Conservation (phyloP, 1,284 basidiomycete species). For the Marasmius fiardii region DNA sequence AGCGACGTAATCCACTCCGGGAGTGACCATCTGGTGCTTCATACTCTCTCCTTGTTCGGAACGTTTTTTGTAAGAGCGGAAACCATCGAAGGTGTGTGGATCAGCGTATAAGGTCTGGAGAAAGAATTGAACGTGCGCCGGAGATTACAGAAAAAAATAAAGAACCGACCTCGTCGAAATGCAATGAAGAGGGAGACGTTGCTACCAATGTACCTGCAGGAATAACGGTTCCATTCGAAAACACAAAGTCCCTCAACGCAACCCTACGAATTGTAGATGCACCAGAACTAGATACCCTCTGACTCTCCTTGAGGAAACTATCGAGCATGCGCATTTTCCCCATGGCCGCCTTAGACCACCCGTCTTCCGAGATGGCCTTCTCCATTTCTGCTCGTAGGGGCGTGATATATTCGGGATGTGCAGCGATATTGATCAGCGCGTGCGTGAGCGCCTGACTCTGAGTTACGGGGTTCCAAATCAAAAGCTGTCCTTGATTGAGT, state of each 20-base stretch:
- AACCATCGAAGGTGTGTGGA: too few species aligned
- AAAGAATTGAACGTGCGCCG: too few species aligned
- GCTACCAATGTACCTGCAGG: slow-evolving; percentile 18
- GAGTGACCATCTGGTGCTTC: too few species aligned
- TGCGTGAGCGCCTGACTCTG: slow-evolving; percentile 27
- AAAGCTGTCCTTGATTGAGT: background rate
- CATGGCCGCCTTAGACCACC: slow-evolving; percentile 39
- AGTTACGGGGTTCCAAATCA: background rate
- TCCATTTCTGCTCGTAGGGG: slow-evolving; percentile 43
- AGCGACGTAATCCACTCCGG: too few species aligned
- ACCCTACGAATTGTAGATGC: slow-evolving; percentile 17
- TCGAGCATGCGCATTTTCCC: slow-evolving; percentile 36
- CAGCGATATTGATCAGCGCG: slow-evolving; percentile 37
- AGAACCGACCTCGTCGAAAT: too few species aligned
- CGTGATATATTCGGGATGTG: slow-evolving; percentile 31
- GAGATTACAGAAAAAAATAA: too few species aligned
- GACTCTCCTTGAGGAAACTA: slow-evolving; percentile 32
- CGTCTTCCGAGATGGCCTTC: slow-evolving; percentile 27
- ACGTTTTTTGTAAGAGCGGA: too few species aligned
- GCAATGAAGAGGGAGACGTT: too few species aligned
- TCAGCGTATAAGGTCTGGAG: too few species aligned
- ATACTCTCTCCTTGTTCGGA: too few species aligned
- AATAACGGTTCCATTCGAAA: slow-evolving; percentile 27
- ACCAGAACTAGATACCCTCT: slow-evolving; percentile 20
- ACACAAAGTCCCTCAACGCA: slow-evolving; percentile 24